Conservation (phyloP, 169 alveolate genomes). For the Cyclospora cayetanensis region DNA sequence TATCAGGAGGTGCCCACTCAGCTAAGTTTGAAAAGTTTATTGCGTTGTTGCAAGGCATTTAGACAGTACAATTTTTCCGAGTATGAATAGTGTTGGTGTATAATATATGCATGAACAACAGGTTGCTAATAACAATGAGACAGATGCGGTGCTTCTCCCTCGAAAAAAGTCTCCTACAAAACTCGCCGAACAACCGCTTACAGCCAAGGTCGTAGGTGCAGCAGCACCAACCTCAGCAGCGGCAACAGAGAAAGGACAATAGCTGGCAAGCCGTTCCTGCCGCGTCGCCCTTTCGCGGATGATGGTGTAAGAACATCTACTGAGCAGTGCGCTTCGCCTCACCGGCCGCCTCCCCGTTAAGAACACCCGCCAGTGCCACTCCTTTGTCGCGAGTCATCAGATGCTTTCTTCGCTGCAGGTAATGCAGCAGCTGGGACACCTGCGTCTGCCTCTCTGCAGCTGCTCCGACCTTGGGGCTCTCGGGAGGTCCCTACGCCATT, state of each 20-base stretch:
- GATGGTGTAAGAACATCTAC: too few relatives aligned
- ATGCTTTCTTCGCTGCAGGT: not conserved
- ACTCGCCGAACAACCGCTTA: slow-evolving; percentile 5
- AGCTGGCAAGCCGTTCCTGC: slow-evolving; percentile 41
- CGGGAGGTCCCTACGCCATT: not conserved
- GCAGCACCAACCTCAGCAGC: not conserved
- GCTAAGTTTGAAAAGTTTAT: too few relatives aligned
- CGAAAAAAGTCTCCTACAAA: slow-evolving; percentile 32
- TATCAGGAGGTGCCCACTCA: too few relatives aligned
- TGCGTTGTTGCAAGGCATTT: too few relatives aligned
- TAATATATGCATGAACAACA: too few relatives aligned
- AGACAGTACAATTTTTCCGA: too few relatives aligned
- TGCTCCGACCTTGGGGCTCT: not conserved
- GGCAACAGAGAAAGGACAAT: not conserved
- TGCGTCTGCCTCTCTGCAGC: not conserved
- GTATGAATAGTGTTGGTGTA: too few relatives aligned
- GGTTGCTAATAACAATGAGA: not conserved
- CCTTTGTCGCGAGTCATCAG: too few relatives aligned
- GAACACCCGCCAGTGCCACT: too few relatives aligned
- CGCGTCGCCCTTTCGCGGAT: too few relatives aligned
- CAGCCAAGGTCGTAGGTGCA: not conserved
- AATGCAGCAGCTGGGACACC: not conserved
- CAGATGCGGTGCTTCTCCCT: not conserved
- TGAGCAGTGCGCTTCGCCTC: too few relatives aligned
- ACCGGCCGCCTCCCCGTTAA: too few relatives aligned